Evolutionary conservation across 2,329 filamentous ascomycete genomes (phyloP).

Genomic region (Diplodia mutila): DNA sequence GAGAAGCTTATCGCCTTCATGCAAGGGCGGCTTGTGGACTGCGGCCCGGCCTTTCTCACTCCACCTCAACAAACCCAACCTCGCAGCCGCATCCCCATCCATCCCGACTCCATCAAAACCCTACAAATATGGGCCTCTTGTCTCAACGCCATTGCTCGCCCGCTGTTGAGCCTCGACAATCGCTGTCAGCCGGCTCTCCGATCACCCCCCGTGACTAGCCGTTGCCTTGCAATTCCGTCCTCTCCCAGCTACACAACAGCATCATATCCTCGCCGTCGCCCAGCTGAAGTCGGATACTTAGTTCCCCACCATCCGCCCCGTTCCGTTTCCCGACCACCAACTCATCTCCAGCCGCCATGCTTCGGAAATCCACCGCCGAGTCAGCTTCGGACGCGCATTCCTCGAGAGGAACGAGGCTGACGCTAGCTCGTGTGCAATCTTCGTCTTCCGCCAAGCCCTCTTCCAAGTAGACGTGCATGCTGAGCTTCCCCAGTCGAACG

Average conservation of each 20-base stretch:
- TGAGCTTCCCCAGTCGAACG: background rate
- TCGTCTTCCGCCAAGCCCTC: background rate
- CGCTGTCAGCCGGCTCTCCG: background rate
- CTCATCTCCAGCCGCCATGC: background rate
- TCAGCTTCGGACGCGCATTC: background rate
- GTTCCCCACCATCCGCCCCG: background rate
- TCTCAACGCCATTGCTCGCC: constrained; percentile 1
- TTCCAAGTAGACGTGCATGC: background rate
- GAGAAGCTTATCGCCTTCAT: constrained; percentile 2
- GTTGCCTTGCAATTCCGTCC: background rate
- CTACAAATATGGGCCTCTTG: constrained; percentile 5
- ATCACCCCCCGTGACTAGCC: background rate
- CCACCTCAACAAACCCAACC: constrained; percentile 13
- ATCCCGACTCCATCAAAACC: background rate
- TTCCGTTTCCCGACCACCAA: background rate
- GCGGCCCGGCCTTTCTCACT: background rate
- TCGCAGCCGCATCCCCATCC: background rate
- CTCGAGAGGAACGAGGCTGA: background rate
- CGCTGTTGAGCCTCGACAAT: background rate
- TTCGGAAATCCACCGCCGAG: background rate
- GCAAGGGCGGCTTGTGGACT: constrained; percentile 9
- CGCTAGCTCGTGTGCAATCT: background rate
- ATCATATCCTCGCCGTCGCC: background rate
- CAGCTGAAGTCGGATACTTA: background rate
- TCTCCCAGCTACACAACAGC: background rate